Base-by-base conservation (phyloP, 2,329 filamentous ascomycete genomes). In the Neoascochyta sp. region DNA sequence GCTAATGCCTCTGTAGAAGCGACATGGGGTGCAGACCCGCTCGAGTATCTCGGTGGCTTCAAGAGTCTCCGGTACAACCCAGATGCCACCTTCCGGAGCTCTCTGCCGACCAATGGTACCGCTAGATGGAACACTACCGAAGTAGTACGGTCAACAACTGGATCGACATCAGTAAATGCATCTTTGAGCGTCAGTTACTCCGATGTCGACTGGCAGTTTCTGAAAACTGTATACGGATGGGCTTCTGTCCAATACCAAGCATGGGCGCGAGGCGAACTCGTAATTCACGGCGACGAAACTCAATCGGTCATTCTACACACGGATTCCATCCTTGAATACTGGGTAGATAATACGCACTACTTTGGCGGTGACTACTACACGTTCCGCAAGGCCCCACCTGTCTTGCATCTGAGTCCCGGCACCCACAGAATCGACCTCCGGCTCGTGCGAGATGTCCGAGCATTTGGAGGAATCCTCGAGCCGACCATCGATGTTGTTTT, bases 311-410 rank as follows among this genome's bases (percentile, higher is more conserved):
- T 64, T 9, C 39, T 78, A 1, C 66, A 68, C 40, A 68, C 65
- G 2, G 66, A 72, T 35, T 54, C 66, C 15, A 53, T 76, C 17
- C 52, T 77, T 7, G 75, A 79, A 41, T 70, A 69, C 43, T 71
- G 69, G 64, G 42, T 78, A 18, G 69, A 77, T 47, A 66, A 65
- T 24, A 42, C 57, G 19, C 68, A 67, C 15, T 70, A 71, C 46
- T 78, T 76, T 46, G 76, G 75, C 6, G 75, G 75, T 9, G 76
- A 79, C 50, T 71, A 70, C 31, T 80, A 74, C 52, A 60, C 60
- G 8, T 76, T 68, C 47, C 59, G 66, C 4, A 67, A 65, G 40
- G 69, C 69, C 5, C 74, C 75, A 4, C 45, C 69, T 13, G 65
- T 76, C 3, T 41, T 78, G 9, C 61, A 66, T 22, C 61, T 79